Base-by-base conservation (phyloP, 2,329 filamentous ascomycete genomes). In the Ophiosphaerella herpotricha region DNA sequence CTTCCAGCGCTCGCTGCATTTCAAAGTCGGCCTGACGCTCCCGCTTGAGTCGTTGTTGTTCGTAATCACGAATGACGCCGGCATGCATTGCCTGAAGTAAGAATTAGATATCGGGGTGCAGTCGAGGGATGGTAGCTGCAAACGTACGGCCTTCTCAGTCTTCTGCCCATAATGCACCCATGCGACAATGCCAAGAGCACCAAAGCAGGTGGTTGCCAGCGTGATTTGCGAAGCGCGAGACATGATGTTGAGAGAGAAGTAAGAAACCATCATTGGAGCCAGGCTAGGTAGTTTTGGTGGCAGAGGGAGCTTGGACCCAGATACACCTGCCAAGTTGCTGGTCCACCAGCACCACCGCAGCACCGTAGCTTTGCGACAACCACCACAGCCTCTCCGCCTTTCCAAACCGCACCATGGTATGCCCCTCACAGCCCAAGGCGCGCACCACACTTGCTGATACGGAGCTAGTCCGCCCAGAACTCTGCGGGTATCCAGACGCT, bases 401-500 rank as follows among this genome's bases (percentile, higher is more conserved):
- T n/a, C 37, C 29, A 51, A 12, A 43, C 39, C 37, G 46, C 61
- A 67, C 64, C 39, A 70, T 70, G 67, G 67, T 67, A 43, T 57
- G 57, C 13, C 12, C 12, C 12, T 12, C 16, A 5, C 9, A 32
- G n/a, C 33, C 2, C 13, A 12, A 8, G 5, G 9, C 7, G 4
- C 26, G 16, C 4, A 1, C 4, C 11, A 11, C 7, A 4, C 5
- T 18, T 40, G 21, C 68, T 74, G 55, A 75, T 63, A 40, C 13
- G 13, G 48, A 50, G 44, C 44, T 71, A 97, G 93, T 94, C 94
- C 75, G 94, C 93, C 73, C 94, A 97, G 80, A 97, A 97, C 82
- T 97, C 94, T 62, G 88, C 90, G 71, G 94, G 94, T 77, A 99
- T 99, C 75, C 93, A 97, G 80, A 97, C 93, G 73, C 87, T 99